Base-by-base conservation (phyloP, 2,329 filamentous ascomycete species). In the Colletotrichum salicis region DNA sequence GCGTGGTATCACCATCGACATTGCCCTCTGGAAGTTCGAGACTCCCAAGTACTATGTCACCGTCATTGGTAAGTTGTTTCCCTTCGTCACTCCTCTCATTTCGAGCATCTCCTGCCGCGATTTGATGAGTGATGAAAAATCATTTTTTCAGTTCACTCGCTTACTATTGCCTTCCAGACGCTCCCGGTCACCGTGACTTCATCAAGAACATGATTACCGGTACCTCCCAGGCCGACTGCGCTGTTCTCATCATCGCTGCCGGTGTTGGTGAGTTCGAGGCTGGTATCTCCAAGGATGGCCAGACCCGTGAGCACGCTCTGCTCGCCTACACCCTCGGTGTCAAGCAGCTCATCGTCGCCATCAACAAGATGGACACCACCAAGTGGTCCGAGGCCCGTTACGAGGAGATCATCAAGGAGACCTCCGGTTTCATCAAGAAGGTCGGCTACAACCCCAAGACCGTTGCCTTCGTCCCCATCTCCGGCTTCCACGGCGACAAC, bases 191-290 rank as follows among this genome's bases (percentile, higher is more conserved):
- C 89, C 96, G 96, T 96, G 96, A 99, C 86, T 99, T 98, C 92
- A 98, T 99, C 94, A 99, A 99, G 96, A 99, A 98, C 95, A 99
- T 99, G 96, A 99, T 99, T 88, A 98, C 96, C 93, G 96, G 96
- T 95, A 98, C 96, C 84, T 99, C 96, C 87, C 96, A 98, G 93
- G 96, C 96, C 82, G 96, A 99, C 85, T 98, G 96, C 89, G 96
- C 96, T 84, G 94, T 99, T 87, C 95, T 99, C 91, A 98, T 99
- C 90, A 99, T 99, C 88, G 96, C 96, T 82, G 95, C 96, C 84
- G 96, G 96, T 91, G 97, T 95, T 94, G 96, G 96, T 98, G 96
- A 99, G 92, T 99, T 99, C 93, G 96, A 99, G 93, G 96, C 96
- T 93, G 96, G 96, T 98, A 99, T 99, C 94, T 98, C 96, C 93